Evolutionary conservation across 257 asterid species (phyloP), one percentile per base, ranked within the genome.

Genomic region (Nicotiana knightiana): DNA sequence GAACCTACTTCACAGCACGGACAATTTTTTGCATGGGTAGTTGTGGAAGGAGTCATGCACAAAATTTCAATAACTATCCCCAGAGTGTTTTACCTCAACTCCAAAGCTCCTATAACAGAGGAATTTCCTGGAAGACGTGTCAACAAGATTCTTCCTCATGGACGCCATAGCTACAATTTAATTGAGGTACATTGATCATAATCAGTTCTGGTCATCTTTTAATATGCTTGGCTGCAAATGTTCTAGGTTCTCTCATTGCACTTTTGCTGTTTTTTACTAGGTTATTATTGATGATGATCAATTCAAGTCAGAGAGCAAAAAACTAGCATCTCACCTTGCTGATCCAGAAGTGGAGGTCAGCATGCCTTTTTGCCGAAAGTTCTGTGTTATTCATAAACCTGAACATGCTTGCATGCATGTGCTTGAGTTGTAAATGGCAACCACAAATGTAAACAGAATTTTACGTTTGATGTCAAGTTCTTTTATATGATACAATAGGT

Each of bases 281-380:
- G 97, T 96, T 83, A 68, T 78, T 67, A 96, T 89, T 88, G 96
- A 94, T 78, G 99, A 96, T 90, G 99, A 90, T 81, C 97, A 92
- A 79, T 94, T 94, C 87, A 91, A 86, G 86, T 84, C 91, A 17
- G 98, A 96, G 86, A 94, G 95, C 93, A 93, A 91, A 90, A 96
- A 92, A 84, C 85, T 94, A 77, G 97, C 89, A 30, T 96, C 96
- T 85, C 97, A 93, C 88, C 97, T 96, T 89, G 98, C 99, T 81
- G 98, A 96, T 88, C 98, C 99, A 46, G 98, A 96, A 91, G 93
- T 96, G 86, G 99, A 96, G 97, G 99, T 96, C 79, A 48, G 83
- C 78, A 79, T 71, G 84, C 64, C 82, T 26, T 73, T 21, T 30
- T 33, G 16, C 79, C 43, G 53, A 73, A 73, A 73, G 39, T 73